phyloP scores from a whole-genome alignment of 2,329 filamentous ascomycete genomes.

The Aspergillus sojae region DNA sequence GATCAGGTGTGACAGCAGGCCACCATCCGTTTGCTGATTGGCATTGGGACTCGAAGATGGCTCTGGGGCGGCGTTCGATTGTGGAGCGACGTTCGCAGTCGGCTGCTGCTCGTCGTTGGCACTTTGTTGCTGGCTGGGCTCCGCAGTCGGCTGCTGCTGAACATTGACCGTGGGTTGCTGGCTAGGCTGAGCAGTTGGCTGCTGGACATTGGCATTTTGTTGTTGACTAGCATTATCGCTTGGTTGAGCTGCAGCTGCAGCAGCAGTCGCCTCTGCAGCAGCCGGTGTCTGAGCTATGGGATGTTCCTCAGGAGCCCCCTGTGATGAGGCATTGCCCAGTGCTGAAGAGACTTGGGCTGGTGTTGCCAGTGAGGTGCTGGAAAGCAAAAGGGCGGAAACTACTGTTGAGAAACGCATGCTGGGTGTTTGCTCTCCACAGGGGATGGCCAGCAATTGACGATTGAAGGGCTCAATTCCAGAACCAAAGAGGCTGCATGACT shows the following conservation, averaged over 20 bases:
- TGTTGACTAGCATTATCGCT: conserved; percentile 10
- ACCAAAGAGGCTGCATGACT: conserved; percentile 12
- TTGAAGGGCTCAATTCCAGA: conserved; percentile 11
- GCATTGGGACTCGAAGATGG: conserved; percentile 7
- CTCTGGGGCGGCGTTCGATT: conserved; percentile 9
- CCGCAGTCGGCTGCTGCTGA: conserved; percentile 7
- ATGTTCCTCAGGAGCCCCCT: conserved; percentile 17
- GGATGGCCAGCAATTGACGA: conserved; percentile 21
- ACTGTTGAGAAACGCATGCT: conserved; percentile 28
- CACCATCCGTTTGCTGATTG: conserved; percentile 8
- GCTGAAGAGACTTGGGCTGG: conserved; percentile 21
- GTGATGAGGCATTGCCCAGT: conserved; percentile 15
- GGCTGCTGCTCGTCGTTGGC: conserved; percentile 9
- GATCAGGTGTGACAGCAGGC: conserved; percentile 3
- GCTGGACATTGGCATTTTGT: conserved; percentile 4
- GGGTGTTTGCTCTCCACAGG: conserved; percentile 17
- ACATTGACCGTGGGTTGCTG: conserved; percentile 1
- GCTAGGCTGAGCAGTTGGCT: not conserved
- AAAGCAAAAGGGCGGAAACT: conserved; percentile 25
- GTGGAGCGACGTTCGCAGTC: conserved; percentile 3
- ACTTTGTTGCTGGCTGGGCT: conserved; percentile 3
- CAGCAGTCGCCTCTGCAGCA: conserved; percentile 10
- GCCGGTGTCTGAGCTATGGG: conserved; percentile 16
- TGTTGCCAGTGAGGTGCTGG: conserved; percentile 25
- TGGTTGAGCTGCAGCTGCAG: conserved; percentile 5